Evolutionary conservation across 257 asterid species (phyloP), one percentile per base, ranked within the genome.

Genomic region (Cruciata laevipes): DNA sequence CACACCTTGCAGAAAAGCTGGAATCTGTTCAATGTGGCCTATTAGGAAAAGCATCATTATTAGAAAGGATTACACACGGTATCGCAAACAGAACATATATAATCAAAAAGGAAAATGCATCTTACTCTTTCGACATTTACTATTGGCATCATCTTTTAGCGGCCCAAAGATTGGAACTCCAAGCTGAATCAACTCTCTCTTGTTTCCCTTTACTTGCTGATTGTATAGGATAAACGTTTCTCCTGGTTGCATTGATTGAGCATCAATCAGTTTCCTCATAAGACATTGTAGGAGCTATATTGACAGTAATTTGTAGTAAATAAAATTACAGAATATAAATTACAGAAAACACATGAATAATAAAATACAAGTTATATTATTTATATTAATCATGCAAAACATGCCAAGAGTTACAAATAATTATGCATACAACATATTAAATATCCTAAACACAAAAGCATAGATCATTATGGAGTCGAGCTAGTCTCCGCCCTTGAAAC

Each of bases 121-220:
- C 89, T 49, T 85, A 89, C 98, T 82, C 84, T 77, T 81, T 55
- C 77, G 92, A 66, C 69, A 75, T 65, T 75, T 73, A 67, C 73
- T 77, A 2, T 83, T 67, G 59, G 80, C 75, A 0, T 84, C 96
- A 53, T 86, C 89, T 74, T 84, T 80, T 64, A 88, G 76, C 64
- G 83, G 84, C 72, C 91, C 89, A 24, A 94, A 94, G 73, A 94
- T 85, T 69, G 99, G 96, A 75, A 84, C 87, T 23, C 99, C 99
- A 35, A 90, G 87, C 83, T 90, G 99, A 71, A 90, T 84, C 87
- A 90, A 60, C 91, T 94, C 99, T 80, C 99, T 87, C 85, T 88
- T 94, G 85, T 82, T 94, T 51, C 97, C 96, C 70, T 86, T 94
- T 49, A 83, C 65, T 75, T 88, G 96, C 82, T 90, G 96, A 74